Evolutionary conservation across 1,284 basidiomycete genomes (phyloP), one percentile per base, ranked within the genome.

Genomic region (Mixia osmundae): DNA sequence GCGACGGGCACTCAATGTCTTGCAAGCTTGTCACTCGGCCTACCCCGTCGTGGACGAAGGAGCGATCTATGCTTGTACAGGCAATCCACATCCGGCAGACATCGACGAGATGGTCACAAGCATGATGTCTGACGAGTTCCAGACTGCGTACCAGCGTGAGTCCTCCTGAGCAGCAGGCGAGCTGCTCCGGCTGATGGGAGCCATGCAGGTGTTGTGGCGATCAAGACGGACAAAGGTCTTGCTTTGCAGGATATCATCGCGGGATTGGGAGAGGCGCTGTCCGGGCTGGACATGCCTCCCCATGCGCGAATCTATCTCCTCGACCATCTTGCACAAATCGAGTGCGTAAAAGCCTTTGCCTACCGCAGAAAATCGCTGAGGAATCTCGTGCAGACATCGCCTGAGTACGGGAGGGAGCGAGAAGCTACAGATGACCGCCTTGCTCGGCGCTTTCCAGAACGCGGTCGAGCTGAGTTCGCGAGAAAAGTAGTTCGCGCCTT

Each of bases 71-170:
- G 79, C 76, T 45, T 97, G 89, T 54, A 97, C 91, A 0, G 91
- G 91, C 18, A 83, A 75, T 47, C 91, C 91, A 11, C 83, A 91
- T 53, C 91, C 91, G 0, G 66, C 68, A 19, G 89, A 97, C 56
- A 80, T 99, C 34, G 80, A 87, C 52, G 69, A 70, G 4, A 77
- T 97, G 21, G 77, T 97, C 24, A 75, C 83, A 47, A 82, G 76
- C 9, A 97, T 99, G 91, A 71, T 97, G 56, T 68, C 74, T 6
- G 83, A 94, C 49, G 89, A 95, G 49, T 97, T 97, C 50, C 85
- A 82, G 1, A 89, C 79, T 0, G 72, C 78, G 10, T 87, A 83
- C 53, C 69, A 73, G 46, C 71, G 85, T 91, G 47, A 45, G 72
- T 58, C 25, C 10, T 19, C 5, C 33, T 24, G 26, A 18, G 5